Base-by-base conservation (phyloP, 2,329 filamentous ascomycete genomes). In the Ophioceras dolichostomum region DNA sequence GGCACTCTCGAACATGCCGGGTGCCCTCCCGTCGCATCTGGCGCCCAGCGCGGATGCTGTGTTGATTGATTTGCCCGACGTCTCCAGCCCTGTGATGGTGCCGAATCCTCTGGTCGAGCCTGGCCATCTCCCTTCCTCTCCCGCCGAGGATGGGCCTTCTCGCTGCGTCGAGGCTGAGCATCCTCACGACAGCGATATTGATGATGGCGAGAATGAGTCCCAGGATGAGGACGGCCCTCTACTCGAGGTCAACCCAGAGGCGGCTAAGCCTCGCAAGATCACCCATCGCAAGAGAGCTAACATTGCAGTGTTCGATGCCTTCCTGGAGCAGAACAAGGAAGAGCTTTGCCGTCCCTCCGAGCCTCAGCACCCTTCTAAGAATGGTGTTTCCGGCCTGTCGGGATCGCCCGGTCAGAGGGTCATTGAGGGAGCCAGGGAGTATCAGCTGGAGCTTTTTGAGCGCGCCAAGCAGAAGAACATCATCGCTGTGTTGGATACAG, bases 401-500 rank as follows among this genome's bases (percentile, higher is more conserved):
- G 58, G 18, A 22, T 26, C 32, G 14, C 32, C 5, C 16, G 29
- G 29, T 4, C 10, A 13, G 17, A 64, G 59, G 26, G 83, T 86
- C 37, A 87, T 91, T 41, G 71, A 76, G 10, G 81, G 77, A 37
- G 85, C 88, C 1, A 72, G 89, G 34, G 86, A 94, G 49, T 98
- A 96, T 51, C 91, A 98, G 55, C 64, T 84, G 10, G 89, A 96
- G 53, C 69, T 98, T 0, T 96, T 91, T 50, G 85, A 95, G 55
- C 74, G 74, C 44, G 89, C 91, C 4, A 94, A 91, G 52, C 53
- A 71, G 36, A 73, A 79, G 47, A 98, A 98, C 52, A 83, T 80
- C 7, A 94, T 98, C 47, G 88, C 91, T 1, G 91, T 98, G 1
- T 69, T 96, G 1, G 87, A 93, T 50, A 95, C 89, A 79, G 83